These are phyloP conservation scores for Debaryomyces coudertii DNA, from an alignment of 1,139 yeast genomes.

Conservation along the genomic window DNA sequence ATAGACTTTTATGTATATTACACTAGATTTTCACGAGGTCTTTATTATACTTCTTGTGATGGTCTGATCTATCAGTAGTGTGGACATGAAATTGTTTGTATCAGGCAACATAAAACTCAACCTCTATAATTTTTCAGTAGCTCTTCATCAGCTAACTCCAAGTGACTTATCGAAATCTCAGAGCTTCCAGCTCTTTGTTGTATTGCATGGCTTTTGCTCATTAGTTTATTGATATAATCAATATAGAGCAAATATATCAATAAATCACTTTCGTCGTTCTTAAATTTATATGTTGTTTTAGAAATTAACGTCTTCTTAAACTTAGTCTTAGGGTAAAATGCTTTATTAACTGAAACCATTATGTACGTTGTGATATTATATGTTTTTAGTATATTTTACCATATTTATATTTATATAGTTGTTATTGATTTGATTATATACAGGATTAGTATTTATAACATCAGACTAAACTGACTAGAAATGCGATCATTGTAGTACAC, in stretches of 20 bases:
- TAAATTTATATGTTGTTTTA: conserved; percentile 22
- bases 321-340: not conserved
- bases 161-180: conserved; percentile 20
- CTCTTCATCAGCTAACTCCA: conserved; percentile 25
- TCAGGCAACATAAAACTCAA: conserved; percentile 13
- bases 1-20: conserved; percentile 6
- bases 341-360: conserved; percentile 3
- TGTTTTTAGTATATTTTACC: not conserved
- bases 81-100: not conserved
- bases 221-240: conserved; percentile 45
- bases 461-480: not conserved
- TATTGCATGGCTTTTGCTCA: conserved; percentile 31
- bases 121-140: conserved; percentile 34
- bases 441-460: not conserved
- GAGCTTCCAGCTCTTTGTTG: conserved; percentile 12
- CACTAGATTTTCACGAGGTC: not conserved
- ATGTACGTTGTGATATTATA: not conserved
- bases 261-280: conserved; percentile 46
- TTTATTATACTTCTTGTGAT: not conserved
- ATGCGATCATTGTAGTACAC: not conserved
- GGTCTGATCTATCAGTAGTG: not conserved
- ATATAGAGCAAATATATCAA: conserved; percentile 53
- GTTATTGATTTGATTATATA: not conserved
- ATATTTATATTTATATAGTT: not conserved
- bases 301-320: conserved; percentile 25